Evolutionary conservation across 2,329 filamentous ascomycete species (phyloP), one percentile per base, ranked within the genome.

Genomic region (Pyrenochaeta sp.): DNA sequence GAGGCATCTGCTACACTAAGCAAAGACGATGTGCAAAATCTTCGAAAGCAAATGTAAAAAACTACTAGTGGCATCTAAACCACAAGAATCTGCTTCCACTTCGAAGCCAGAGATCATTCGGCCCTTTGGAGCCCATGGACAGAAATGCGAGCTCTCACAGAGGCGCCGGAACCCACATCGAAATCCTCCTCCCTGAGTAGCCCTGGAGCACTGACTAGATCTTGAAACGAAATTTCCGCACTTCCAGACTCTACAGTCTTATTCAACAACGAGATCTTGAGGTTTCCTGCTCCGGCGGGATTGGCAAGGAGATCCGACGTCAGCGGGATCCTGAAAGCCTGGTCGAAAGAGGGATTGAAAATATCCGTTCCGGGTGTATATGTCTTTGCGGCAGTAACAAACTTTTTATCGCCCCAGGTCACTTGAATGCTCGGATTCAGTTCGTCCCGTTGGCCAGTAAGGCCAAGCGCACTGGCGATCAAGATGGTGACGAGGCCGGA

Each of bases 311-410:
- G 48, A 10, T 61, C 65, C 11, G 61, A 60, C 4, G 68, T 74
- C 6, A 79, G 41, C 0, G 75, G 74, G 30, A 79, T 68, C 6
- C 61, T 62, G 61, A 78, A 79, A 0, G 72, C 69, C 52, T 74
- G 69, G 44, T 78, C 75, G 39, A 77, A 79, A 2, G 69, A 63
- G 2, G 77, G 77, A 53, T 78, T 79, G 63, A 74, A 75, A 48
- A 79, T 77, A 35, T 79, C 77, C 3, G 60, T 70, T 2, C 77
- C 77, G 0, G 75, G 74, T 2, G 63, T 67, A 55, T 79, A 76
- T 0, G 67, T 59, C 62, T 76, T 74, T 41, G 68, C 61, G 1
- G 66, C 71, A 0, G 77, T 79, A 36, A 58, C 61, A 66, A 75
- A 78, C 15, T 67, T 63, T 48, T 72, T 69, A 7, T 41, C 63